Conservation (phyloP, 2,329 filamentous ascomycete genomes). For the Pseudodiploospora longispora region DNA sequence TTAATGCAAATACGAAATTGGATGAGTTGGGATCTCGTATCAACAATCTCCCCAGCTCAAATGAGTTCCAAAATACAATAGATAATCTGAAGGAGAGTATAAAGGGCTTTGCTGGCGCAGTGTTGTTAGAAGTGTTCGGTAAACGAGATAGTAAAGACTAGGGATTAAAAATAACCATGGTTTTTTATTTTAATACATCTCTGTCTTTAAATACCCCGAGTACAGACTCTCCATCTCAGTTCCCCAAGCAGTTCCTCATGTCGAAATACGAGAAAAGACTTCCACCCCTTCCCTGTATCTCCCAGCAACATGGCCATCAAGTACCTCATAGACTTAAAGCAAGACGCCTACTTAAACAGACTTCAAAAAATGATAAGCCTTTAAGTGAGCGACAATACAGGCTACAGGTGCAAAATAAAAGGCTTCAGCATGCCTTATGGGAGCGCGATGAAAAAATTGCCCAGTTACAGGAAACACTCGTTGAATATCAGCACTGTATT, state of each 20-base stretch:
- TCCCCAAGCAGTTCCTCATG: too few relatives aligned
- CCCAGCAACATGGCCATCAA: too few relatives aligned
- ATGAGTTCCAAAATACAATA: not conserved
- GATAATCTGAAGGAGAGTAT: slow-evolving; percentile 3
- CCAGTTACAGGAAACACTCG: slow-evolving; percentile 1
- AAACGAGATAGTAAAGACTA: too few relatives aligned
- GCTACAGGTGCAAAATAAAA: slow-evolving; percentile 3
- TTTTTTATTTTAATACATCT: too few relatives aligned
- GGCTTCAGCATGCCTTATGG: not conserved
- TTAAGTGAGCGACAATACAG: slow-evolving; percentile 2
- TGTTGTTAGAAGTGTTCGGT: slow-evolving; percentile 3
- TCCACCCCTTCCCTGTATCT: too few relatives aligned
- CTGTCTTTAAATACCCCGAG: too few relatives aligned
- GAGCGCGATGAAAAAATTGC: not conserved
- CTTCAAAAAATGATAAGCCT: too few relatives aligned
- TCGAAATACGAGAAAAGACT: too few relatives aligned
- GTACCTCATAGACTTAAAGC: too few relatives aligned
- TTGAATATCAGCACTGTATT: slow-evolving; percentile 1
- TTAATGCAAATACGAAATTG: not conserved
- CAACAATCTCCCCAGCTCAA: not conserved
- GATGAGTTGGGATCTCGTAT: not conserved
- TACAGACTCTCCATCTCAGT: too few relatives aligned
- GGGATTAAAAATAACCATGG: too few relatives aligned
- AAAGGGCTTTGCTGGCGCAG: slow-evolving; percentile 2
- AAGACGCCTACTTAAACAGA: too few relatives aligned